These are phyloP conservation scores for Amphicarpaea edgeworthii DNA, from an alignment of 306 rosid species.

Conservation along the genomic window DNA sequence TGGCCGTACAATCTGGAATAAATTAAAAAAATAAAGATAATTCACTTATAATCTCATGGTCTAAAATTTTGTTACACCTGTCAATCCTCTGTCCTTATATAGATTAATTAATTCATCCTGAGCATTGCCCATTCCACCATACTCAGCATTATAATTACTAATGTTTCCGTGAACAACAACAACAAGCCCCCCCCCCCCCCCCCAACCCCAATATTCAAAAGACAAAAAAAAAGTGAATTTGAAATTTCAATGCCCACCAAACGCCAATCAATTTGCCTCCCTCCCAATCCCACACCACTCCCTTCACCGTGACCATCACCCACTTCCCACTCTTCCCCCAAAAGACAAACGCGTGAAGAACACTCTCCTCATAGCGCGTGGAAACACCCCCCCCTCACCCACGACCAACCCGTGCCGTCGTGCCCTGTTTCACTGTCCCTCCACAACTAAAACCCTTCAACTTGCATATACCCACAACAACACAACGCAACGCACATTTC, in stretches of 20 bases:
- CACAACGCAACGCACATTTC: not conserved
- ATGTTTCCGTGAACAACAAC: conserved; percentile 11
- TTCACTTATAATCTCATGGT: too few relatives aligned
- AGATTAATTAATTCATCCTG: not conserved
- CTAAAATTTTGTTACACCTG: too few relatives aligned
- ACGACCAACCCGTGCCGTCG: conserved; percentile 39
- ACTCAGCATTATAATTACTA: not conserved
- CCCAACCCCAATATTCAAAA: conserved; percentile 9
- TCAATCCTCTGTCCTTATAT: too few relatives aligned
- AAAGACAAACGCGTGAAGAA: not conserved
- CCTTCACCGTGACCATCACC: not conserved
- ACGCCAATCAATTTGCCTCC: conserved; percentile 25
- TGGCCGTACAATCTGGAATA: not conserved
- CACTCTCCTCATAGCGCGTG: conserved; percentile 43
- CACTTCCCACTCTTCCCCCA: not conserved
- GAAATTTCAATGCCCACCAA: conserved; percentile 35
- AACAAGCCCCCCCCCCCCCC: too few relatives aligned
- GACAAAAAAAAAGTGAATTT: conserved; percentile 6
- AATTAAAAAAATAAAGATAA: too few relatives aligned
- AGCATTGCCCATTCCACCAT: not conserved
- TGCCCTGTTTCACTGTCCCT: conserved; percentile 43
- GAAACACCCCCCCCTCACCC: not conserved
- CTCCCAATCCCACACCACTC: conserved; percentile 1
- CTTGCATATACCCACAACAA: not conserved
- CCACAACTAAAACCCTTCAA: conserved; percentile 23